Percentiles rank a stretch among this genome's conserved stretches.
Conservation (phyloP, 208 protist species). For the Leishmania braziliensis region DNA sequence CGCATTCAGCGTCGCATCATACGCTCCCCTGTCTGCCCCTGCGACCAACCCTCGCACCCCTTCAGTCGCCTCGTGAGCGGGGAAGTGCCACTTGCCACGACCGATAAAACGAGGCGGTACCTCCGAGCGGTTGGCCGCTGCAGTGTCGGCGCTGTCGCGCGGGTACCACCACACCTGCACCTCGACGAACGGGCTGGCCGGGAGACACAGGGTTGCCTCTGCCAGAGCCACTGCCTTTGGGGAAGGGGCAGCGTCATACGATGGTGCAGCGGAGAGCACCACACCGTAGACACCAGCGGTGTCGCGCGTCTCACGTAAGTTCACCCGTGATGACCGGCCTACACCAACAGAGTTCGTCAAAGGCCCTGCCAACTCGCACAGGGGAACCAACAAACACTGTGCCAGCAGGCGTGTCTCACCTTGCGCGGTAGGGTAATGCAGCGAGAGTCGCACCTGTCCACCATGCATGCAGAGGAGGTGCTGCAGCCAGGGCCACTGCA, state of each 20-base stretch:
- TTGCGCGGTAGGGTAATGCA: background rate
- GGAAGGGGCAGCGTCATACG: background rate
- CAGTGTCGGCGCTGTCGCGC: background rate
- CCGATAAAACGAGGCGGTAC: conserved; percentile 20
- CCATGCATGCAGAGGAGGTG: conserved; percentile 31
- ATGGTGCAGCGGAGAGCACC: conserved; percentile 5
- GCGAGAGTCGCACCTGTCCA: conserved; percentile 22
- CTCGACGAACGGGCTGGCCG: conserved; percentile 11
- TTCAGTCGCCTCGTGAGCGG: background rate
- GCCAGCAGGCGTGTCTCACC: conserved; percentile 1
- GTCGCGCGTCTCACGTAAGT: background rate
- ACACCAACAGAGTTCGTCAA: background rate
- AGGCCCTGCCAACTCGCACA: background rate
- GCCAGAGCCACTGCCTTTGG: background rate
- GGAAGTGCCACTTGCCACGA: conserved; percentile 23
- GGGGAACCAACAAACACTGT: conserved; percentile 21
- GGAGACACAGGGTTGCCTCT: conserved; percentile 26
- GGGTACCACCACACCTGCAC: conserved; percentile 34
- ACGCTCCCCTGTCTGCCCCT: background rate
- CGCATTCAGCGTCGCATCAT: background rate
- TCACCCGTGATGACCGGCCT: background rate
- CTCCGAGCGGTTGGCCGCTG: background rate
- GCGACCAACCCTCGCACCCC: background rate
- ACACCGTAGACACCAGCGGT: background rate
- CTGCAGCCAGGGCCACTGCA: conserved; percentile 39